Base-by-base conservation (phyloP, 1,284 basidiomycete genomes). In the Cystobasidium sp. region DNA sequence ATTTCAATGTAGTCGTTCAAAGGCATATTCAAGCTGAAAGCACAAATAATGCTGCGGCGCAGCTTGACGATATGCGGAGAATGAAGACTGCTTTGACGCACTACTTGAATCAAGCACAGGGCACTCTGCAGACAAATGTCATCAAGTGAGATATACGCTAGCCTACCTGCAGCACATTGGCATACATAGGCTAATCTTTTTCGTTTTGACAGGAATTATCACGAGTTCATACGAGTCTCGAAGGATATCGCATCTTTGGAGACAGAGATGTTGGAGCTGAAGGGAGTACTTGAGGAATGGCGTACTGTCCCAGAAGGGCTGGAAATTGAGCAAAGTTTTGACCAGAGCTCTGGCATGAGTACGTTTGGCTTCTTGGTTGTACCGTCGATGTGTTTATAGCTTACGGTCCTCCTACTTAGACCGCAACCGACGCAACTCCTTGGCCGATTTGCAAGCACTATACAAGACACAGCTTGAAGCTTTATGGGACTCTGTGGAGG, bases 191-290 rank as follows among this genome's bases (percentile, higher is more conserved):
- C 62, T 18, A 20, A 51, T n/a, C 10, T 1, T 20, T n/a, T 55
- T 5, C 39, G 12, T 7, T n/a, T 39, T 41, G 79, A 80, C 71
- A 81, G 80, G 37, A 84, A 84, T 83, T 99, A 98, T 81, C 90
- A 93, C 51, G 94, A 98, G 81, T 98, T 99, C 81, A 93, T 99
- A 61, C 87, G 91, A 58, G 93, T 99, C 58, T 97, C 94, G 8
- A 99, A 98, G 81, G 97, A 99, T 83, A 96, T 99, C 59, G 91
- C 92, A 7, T 91, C 92, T 0, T 87, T 99, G 12, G 96, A 99
- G 84, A 97, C 96, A 81, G 95, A 98, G 82, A 93, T 98, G 91
- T 87, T 98, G 47, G 95, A 98, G 81, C 88, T 99, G 81, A 98
- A 97, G 81, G 93, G 96, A 75, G 88, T 92, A 3, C 85, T 99